Conservation (phyloP, 495 filamentous ascomycete species). For the Hyaloscypha finlandica region DNA sequence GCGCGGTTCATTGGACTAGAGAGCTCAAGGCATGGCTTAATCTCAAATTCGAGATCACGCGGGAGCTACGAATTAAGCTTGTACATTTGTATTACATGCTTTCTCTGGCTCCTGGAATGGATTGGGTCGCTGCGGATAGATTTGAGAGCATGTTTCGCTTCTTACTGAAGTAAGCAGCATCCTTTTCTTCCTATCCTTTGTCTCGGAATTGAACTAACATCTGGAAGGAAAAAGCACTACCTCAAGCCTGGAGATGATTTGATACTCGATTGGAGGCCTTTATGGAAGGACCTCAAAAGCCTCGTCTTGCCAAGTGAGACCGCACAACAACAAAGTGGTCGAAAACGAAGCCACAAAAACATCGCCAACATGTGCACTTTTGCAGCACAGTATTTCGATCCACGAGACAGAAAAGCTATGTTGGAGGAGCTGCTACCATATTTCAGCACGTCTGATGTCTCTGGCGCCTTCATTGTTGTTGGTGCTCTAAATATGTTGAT, state of each 20-base stretch:
- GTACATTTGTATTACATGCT: constrained; percentile 94
- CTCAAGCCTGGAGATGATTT: constrained; percentile 86
- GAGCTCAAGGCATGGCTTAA: constrained; percentile 94
- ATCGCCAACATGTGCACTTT: constrained; percentile 87
- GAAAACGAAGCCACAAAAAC: constrained; percentile 48
- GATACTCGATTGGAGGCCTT: constrained; percentile 85
- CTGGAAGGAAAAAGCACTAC: constrained; percentile 86
- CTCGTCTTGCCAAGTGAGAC: constrained; percentile 85
- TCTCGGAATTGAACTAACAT: constrained; percentile 13
- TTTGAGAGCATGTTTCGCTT: constrained; percentile 97
- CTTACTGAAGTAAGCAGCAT: constrained; percentile 70
- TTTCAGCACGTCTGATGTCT: constrained; percentile 89
- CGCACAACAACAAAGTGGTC: constrained; percentile 48
- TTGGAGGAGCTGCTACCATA: constrained; percentile 94
- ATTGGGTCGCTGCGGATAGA: constrained; percentile 76
- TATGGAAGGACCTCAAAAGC: constrained; percentile 88
- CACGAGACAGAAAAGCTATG: constrained; percentile 79
- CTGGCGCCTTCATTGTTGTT: constrained; percentile 85
- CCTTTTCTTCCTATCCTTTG: neutral
- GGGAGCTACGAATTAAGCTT: constrained; percentile 77
- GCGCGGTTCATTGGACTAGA: constrained; percentile 94
- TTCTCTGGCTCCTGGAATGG: constrained; percentile 85
- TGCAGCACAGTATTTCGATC: constrained; percentile 89
- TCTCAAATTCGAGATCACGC: constrained; percentile 93
- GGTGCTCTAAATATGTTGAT: constrained; percentile 84